Evolutionary conservation across 1,139 yeast species (phyloP).

Genomic region (Pneumocystis jirovecii): DNA sequence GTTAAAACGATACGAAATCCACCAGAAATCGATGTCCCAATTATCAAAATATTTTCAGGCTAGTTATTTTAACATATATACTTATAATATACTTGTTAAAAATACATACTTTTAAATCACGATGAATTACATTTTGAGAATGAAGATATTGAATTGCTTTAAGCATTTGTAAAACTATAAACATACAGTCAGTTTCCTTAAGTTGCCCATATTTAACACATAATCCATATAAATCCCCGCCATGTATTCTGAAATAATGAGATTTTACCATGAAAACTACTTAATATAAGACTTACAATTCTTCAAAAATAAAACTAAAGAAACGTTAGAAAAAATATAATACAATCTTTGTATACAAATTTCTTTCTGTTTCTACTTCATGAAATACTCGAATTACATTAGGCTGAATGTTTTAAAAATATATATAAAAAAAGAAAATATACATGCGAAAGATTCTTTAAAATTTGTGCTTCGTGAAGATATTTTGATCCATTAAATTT

Average conservation of each 20-base stretch:
- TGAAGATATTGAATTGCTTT: slow-evolving; percentile 43
- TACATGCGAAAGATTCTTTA: slow-evolving; percentile 17
- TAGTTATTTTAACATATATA: slow-evolving; percentile 16
- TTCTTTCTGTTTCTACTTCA: not conserved
- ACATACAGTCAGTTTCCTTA: slow-evolving; percentile 39
- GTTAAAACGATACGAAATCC: slow-evolving; percentile 38
- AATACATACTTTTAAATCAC: slow-evolving; percentile 33
- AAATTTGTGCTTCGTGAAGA: slow-evolving; percentile 17
- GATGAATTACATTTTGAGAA: slow-evolving; percentile 34
- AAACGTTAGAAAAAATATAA: not conserved
- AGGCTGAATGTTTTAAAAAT: slow-evolving; percentile 14
- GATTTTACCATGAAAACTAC: not conserved
- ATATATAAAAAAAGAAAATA: not conserved
- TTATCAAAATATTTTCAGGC: slow-evolving; percentile 43
- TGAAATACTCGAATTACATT: slow-evolving; percentile 17
- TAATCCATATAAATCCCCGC: slow-evolving; percentile 55
- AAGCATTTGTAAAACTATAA: slow-evolving; percentile 42
- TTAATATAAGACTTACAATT: slow-evolving; percentile 13
- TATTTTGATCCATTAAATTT: slow-evolving; percentile 11
- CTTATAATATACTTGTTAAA: not conserved
- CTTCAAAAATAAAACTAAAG: slow-evolving; percentile 13
- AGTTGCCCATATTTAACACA: slow-evolving; percentile 32
- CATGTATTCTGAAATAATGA: slow-evolving; percentile 26
- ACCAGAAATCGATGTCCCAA: slow-evolving; percentile 34
- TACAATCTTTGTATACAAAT: not conserved